Conservation (phyloP, 306 rosid species). For the Albizia julibrissin region DNA sequence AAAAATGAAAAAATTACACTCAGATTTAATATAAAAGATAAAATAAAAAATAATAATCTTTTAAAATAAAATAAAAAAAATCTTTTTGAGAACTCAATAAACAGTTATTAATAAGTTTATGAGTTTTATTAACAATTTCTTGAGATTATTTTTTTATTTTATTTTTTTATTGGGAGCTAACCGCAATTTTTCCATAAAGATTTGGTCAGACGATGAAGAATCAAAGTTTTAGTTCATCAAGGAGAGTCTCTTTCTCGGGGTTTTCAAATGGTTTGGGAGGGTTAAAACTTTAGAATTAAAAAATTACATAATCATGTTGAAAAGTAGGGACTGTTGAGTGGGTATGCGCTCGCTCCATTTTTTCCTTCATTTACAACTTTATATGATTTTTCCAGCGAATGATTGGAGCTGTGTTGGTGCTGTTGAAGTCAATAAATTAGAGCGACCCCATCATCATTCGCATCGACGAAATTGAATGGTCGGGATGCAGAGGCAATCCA, state of each 20-base stretch:
- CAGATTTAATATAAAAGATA: too few relatives aligned
- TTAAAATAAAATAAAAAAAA: too few relatives aligned
- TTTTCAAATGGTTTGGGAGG: slow-evolving; percentile 45
- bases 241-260: slow-evolving; percentile 45
- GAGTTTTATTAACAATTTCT: too few relatives aligned
- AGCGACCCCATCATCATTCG: slow-evolving; percentile 40
- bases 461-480: slow-evolving; percentile 42
- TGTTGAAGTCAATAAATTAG: slow-evolving; percentile 49
- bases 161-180: too few relatives aligned
- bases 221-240: slow-evolving; percentile 44
- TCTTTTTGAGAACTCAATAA: too few relatives aligned
- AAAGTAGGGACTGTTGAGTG: slow-evolving; percentile 21
- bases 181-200: too few relatives aligned
- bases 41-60: too few relatives aligned
- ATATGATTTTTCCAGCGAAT: slow-evolving; percentile 25
- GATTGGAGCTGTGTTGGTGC: slow-evolving; percentile 42
- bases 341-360: neutral
- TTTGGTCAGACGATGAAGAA: slow-evolving; percentile 43
- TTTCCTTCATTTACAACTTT: slow-evolving; percentile 6
- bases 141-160: too few relatives aligned
- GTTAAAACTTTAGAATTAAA: slow-evolving; percentile 36
- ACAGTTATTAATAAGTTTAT: too few relatives aligned
- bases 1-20: too few relatives aligned
- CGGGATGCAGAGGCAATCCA: slow-evolving; percentile 2
- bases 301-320: slow-evolving; percentile 23